These are phyloP conservation scores for Magnaporthiopsis incrustans DNA, from an alignment of 2,329 filamentous ascomycete species.

Conservation along the genomic window DNA sequence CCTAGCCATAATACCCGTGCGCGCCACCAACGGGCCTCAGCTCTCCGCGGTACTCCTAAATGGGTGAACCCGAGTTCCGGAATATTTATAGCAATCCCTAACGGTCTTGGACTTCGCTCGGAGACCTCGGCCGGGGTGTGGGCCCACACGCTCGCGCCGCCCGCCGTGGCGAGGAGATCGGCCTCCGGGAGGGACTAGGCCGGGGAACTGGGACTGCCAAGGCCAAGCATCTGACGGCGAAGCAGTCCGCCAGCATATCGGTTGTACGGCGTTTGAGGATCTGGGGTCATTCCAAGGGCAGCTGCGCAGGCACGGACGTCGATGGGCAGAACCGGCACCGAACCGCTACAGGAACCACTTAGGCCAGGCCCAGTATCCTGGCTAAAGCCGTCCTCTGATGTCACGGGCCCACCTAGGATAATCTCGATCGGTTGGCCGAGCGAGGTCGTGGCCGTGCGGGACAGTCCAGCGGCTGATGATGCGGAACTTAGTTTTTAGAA, in stretches of 20 bases:
- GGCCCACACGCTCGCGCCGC: background rate
- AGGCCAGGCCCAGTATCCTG: background rate
- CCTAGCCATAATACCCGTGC: background rate
- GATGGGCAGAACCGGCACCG: background rate
- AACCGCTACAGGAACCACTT: background rate
- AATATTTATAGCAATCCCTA: background rate
- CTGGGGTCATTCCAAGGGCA: background rate
- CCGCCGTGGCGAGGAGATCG: background rate
- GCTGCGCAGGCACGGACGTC: background rate
- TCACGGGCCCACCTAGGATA: background rate
- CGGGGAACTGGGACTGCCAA: background rate
- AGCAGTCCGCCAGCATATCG: background rate
- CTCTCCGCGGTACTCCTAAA: background rate
- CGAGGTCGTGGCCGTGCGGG: constrained; percentile 1
- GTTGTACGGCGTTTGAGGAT: background rate
- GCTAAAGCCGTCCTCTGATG: background rate
- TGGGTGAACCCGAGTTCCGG: background rate
- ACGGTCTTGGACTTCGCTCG: background rate
- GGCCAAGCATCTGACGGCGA: background rate
- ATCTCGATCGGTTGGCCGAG: background rate
- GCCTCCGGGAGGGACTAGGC: background rate
- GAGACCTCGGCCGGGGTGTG: no score
- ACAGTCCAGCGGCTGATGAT: constrained; percentile 1
- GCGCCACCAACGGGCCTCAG: background rate
- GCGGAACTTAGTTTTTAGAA: background rate